Conservation (phyloP, 2,329 filamentous ascomycete species). For the Alternaria tenuissima region DNA sequence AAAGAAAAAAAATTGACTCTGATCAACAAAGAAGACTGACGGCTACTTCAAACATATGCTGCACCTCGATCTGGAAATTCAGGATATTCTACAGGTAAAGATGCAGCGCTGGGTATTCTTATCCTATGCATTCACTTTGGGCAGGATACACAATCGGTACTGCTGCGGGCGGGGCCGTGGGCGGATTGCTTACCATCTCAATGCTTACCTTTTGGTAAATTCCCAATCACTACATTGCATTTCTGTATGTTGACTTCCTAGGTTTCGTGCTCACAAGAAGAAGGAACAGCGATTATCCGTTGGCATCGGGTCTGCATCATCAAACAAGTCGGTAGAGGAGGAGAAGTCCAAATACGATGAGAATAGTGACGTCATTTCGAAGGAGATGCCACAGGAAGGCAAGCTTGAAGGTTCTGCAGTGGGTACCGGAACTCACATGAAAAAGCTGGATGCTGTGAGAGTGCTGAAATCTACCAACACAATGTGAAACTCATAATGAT, state of each 20-base stretch:
- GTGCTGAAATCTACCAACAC: neutral
- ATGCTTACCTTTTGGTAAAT: neutral
- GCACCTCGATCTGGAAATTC: too few species aligned
- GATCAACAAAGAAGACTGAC: too few species aligned
- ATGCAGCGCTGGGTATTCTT: too few species aligned
- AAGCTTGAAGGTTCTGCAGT: neutral
- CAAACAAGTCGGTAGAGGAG: neutral
- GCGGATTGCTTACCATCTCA: neutral
- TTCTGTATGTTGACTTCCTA: neutral
- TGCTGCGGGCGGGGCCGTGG: neutral
- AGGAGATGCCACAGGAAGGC: neutral
- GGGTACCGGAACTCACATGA: neutral
- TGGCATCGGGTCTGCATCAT: neutral
- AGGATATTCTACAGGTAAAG: neutral
- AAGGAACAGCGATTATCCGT: neutral
- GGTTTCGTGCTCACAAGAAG: neutral
- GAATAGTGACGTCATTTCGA: neutral
- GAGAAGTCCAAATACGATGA: neutral
- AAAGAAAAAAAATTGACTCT: too few species aligned
- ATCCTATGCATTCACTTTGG: neutral
- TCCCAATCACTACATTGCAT: fast-evolving
- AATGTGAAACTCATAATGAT: neutral
- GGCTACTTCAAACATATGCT: too few species aligned
- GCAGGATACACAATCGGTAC: neutral
- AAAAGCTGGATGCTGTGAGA: neutral